phyloP scores from a whole-genome alignment of 2,329 filamentous ascomycete species.

The Neofusicoccum sp. region DNA sequence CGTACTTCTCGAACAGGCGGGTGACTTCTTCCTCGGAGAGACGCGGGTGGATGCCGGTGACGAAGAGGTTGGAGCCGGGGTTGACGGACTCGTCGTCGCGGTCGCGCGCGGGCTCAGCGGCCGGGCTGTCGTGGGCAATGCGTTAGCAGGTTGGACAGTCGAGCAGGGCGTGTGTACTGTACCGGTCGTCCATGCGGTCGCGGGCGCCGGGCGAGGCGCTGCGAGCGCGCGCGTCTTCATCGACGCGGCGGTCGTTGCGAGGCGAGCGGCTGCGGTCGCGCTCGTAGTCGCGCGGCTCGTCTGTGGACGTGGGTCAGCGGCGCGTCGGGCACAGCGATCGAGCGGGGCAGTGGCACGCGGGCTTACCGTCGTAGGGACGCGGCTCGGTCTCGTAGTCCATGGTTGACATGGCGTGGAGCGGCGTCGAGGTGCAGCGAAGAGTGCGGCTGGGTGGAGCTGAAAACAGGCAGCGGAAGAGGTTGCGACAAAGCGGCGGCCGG shows the following conservation, averaged over 20 bases:
- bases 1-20: constrained; percentile 97
- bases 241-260: constrained; percentile 52
- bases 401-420: constrained; percentile 40
- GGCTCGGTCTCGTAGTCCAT: constrained; percentile 70
- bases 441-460: constrained; percentile 20
- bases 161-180: constrained; percentile 23
- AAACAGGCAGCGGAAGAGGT: constrained; percentile 18
- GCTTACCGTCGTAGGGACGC: constrained; percentile 67
- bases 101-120: constrained; percentile 50
- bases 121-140: constrained; percentile 45
- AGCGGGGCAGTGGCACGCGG: constrained; percentile 14
- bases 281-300: constrained; percentile 65
- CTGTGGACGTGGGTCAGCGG: constrained; percentile 29
- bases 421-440: constrained; percentile 2
- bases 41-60: constrained; percentile 95
- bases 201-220: constrained; percentile 67
- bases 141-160: constrained; percentile 22
- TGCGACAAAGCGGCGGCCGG: constrained; percentile 20
- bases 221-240: constrained; percentile 62
- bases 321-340: constrained; percentile 19
- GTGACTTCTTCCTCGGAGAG: constrained; percentile 88
- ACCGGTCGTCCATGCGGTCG: constrained; percentile 39
- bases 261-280: constrained; percentile 70
- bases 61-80: constrained; percentile 96
- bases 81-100: constrained; percentile 77